Percentiles rank a stretch among this genome's conserved stretches.
Evolutionary conservation across 257 asterid species (phyloP).

Genomic region (Hygrophila difformis): DNA sequence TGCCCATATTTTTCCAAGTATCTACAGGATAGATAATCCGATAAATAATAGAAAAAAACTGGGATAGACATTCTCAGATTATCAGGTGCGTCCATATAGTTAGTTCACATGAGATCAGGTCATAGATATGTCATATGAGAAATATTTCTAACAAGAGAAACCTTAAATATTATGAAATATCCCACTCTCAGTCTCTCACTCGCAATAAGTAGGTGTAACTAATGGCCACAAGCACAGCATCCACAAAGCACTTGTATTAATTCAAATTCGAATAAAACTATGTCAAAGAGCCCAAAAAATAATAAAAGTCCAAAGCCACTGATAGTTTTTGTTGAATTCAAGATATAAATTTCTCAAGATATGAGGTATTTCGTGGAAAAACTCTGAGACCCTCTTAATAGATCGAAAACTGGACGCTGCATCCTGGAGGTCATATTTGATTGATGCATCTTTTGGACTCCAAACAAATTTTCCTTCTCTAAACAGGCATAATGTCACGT

Average conservation of each 20-base stretch:
- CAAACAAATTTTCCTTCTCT: constrained; percentile 3
- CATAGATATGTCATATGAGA: background rate
- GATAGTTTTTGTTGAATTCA: constrained; percentile 1
- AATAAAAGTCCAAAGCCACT: background rate
- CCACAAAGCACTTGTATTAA: too few species aligned
- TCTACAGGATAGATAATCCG: constrained; percentile 37
- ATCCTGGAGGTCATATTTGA: background rate
- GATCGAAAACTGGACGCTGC: background rate
- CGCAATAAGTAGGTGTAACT: too few species aligned
- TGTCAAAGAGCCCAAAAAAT: too few species aligned
- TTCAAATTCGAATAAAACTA: too few species aligned
- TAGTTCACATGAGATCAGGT: constrained; percentile 1
- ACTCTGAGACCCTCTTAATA: background rate
- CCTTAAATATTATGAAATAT: background rate
- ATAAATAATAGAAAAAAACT: constrained; percentile 14
- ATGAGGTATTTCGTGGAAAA: background rate
- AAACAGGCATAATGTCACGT: too few species aligned
- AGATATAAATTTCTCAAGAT: constrained; percentile 1
- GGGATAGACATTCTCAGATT: constrained; percentile 4
- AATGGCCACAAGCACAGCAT: too few species aligned
- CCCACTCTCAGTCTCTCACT: background rate
- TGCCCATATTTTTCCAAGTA: constrained; percentile 84
- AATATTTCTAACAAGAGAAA: background rate
- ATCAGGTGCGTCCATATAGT: constrained; percentile 4
- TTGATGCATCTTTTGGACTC: background rate